Percentiles rank a stretch among this genome's conserved stretches.
Evolutionary conservation across 2,329 filamentous ascomycete genomes (phyloP).

Genomic region (Drechslerella stenobrocha): DNA sequence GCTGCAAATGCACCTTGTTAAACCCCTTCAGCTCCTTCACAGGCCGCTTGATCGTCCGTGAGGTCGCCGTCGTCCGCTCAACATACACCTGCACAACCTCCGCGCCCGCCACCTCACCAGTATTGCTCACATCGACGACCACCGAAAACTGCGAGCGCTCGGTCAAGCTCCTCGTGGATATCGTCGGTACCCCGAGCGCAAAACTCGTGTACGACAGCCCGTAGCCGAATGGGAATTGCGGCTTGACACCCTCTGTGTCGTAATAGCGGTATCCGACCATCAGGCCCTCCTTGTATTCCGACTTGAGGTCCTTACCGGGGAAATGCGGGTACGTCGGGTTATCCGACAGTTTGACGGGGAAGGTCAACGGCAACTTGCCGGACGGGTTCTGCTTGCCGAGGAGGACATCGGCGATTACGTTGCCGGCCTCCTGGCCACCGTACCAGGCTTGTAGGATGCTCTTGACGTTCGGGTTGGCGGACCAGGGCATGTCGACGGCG

Average conservation of each 20-base stretch:
- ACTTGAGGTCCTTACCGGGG: conserved; percentile 69
- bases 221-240: conserved; percentile 70
- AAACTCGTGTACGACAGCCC: conserved; percentile 69
- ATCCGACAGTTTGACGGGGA: conserved; percentile 67
- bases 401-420: conserved; percentile 69
- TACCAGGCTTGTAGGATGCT: conserved; percentile 70
- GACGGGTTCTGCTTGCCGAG: conserved; percentile 68
- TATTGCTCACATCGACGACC: conserved; percentile 64
- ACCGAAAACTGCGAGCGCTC: conserved; percentile 58
- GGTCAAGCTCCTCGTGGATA: conserved; percentile 62
- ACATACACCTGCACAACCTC: conserved; percentile 71
- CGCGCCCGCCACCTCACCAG: conserved; percentile 62
- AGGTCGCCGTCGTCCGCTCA: conserved; percentile 59
- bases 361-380: conserved; percentile 72
- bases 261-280: conserved; percentile 73
- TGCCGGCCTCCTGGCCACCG: conserved; percentile 70
- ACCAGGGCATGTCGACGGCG: conserved; percentile 67
- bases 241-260: conserved; percentile 63
- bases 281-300: conserved; percentile 72
- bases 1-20: conserved; percentile 61
- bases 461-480: conserved; percentile 61
- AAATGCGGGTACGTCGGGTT: conserved; percentile 74
- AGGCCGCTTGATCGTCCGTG: conserved; percentile 67
- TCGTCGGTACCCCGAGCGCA: conserved; percentile 61
- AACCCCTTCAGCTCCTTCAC: conserved; percentile 69